phyloP scores from a whole-genome alignment of 2,329 filamentous ascomycete species.

The Fusarium musae region DNA sequence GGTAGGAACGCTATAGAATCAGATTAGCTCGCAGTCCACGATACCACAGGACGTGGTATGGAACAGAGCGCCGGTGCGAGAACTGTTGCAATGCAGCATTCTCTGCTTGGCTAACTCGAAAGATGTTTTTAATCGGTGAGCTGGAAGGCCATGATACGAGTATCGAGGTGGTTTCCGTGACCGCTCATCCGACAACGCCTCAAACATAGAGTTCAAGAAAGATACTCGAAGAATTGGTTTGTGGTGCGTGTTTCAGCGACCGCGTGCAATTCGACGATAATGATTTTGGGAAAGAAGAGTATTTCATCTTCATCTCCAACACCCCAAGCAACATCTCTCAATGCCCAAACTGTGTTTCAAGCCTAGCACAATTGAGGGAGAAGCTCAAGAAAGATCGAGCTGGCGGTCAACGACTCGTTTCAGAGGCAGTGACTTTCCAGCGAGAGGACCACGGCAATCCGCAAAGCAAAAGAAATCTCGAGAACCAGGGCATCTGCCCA shows the following conservation, averaged over 20 bases:
- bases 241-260: conserved; percentile 45
- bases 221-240: conserved; percentile 49
- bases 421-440: conserved; percentile 64
- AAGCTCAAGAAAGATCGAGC: conserved; percentile 79
- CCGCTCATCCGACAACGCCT: conserved; percentile 83
- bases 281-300: conserved; percentile 80
- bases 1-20: conserved; percentile 79
- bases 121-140: conserved; percentile 84
- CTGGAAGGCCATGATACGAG: conserved; percentile 30
- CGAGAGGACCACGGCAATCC: conserved; percentile 89
- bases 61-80: conserved; percentile 82
- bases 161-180: neutral
- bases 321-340: conserved; percentile 74
- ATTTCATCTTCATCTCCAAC: conserved; percentile 78
- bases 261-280: conserved; percentile 63
- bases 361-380: conserved; percentile 66
- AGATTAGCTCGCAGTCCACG: conserved; percentile 84
- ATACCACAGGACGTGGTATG: conserved; percentile 64
- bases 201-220: conserved; percentile 56
- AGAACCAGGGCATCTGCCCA: conserved; percentile 58
- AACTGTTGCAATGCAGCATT: conserved; percentile 94
- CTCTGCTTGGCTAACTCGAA: conserved; percentile 88
- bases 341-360: conserved; percentile 59
- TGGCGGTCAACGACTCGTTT: conserved; percentile 61
- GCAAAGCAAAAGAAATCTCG: conserved; percentile 60